phyloP scores from a whole-genome alignment of 2,329 filamentous ascomycete species.

The Penicillium sp. region DNA sequence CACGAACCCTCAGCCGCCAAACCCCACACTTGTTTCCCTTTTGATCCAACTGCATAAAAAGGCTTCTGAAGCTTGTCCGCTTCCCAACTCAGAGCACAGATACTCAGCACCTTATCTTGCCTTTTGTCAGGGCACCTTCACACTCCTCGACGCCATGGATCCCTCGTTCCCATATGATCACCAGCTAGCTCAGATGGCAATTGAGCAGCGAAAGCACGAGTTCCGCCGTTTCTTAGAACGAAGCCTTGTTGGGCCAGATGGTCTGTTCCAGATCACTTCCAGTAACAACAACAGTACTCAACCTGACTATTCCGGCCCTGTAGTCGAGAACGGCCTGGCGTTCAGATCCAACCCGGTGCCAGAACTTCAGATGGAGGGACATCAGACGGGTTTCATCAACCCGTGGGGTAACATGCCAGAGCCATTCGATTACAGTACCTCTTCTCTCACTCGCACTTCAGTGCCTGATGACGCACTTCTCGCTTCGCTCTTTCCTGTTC shows the following conservation, averaged over 20 bases:
- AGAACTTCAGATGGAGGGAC: constrained; percentile 20
- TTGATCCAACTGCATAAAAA: constrained; percentile 10
- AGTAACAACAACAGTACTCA: constrained; percentile 11
- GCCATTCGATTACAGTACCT: constrained; percentile 4
- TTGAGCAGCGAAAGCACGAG: constrained; percentile 25
- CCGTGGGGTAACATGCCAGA: constrained; percentile 9
- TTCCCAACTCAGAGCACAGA: neutral
- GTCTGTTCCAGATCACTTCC: constrained; percentile 11
- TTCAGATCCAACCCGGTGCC: constrained; percentile 24
- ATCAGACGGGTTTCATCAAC: constrained; percentile 17
- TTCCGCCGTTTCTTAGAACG: constrained; percentile 18
- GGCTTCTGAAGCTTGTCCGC: constrained; percentile 6
- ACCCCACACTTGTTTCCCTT: constrained; percentile 11
- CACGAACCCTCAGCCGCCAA: constrained; percentile 6
- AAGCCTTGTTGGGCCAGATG: constrained; percentile 18
- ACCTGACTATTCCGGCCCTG: constrained; percentile 20
- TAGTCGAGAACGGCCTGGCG: constrained; percentile 25
- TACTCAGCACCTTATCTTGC: neutral
- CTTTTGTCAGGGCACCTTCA: neutral
- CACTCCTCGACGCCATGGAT: constrained; percentile 26
- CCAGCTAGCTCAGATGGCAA: constrained; percentile 26
- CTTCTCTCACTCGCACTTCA: neutral
- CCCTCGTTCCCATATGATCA: constrained; percentile 21
- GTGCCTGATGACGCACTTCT: constrained; percentile 1
- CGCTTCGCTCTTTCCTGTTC: neutral